Evolutionary conservation across 306 rosid species (phyloP), one percentile per base, ranked within the genome.

Genomic region (Astragalus glycyphyllos): DNA sequence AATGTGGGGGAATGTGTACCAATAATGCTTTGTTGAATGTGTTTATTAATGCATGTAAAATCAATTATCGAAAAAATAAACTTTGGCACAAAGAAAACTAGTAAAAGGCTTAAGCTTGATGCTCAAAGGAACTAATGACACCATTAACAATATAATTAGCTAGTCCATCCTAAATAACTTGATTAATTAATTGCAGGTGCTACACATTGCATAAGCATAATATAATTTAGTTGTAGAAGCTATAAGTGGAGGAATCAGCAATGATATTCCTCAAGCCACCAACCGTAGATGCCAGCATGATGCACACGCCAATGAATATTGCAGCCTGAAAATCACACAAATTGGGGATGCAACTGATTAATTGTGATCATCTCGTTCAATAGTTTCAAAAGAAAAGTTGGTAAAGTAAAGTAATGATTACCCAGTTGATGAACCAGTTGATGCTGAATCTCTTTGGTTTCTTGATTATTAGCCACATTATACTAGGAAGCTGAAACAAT

Each of bases 351-450:
- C 31, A 26, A 26, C 4, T 26, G 31, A 26, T 1, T 0, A 26
- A 26, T 26, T 20, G 23, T 20, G 23, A 20, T 20, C 23, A 20
- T 20, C 23, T 20, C 23, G 23, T 20, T 20, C 23, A 20, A 20
- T 20, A 20, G 23, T 20, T 20, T 20, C 23, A 2, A 20, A 20
- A 20, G 23, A 12, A 48, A 60, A 69, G 14, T 23, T 48, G 68
- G 40, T 61, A 20, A 46, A 44, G 68, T 44, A 45, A 45, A 40
- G 44, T 61, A 35, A 35, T 35, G 7, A 35, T 59, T 90, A 94
- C 99, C 99, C 96, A 94, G 60, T 94, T 94, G 84, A 91, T 75
- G 69, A 91, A 82, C 99, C 99, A 94, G 9, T 77, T 86, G 76
- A 59, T 8, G 86, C 97, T 79, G 79, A 82, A 91, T 77, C 95